phyloP scores from a whole-genome alignment of 2,329 filamentous ascomycete genomes.

The Nigrospora osmanthi region DNA sequence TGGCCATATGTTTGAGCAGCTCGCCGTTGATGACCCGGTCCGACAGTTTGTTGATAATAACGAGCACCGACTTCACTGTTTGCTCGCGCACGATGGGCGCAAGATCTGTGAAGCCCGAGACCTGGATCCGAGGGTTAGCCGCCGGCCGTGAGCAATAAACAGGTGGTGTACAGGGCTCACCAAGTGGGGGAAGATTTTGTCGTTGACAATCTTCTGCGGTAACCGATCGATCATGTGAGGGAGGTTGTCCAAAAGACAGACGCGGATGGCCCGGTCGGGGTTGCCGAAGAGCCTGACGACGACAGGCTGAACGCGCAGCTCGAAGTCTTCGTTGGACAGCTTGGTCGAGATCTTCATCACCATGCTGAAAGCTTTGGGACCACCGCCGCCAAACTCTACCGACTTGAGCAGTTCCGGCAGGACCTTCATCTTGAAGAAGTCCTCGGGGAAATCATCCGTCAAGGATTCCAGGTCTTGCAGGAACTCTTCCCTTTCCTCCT shows the following conservation, averaged over 20 bases:
- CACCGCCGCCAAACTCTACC: conserved; percentile 95
- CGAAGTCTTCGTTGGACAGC: conserved; percentile 83
- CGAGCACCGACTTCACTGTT: conserved; percentile 87
- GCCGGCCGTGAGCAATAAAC: neutral
- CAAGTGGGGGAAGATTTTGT: conserved; percentile 94
- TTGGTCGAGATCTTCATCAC: conserved; percentile 89
- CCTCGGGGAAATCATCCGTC: conserved; percentile 90
- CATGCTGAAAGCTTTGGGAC: conserved; percentile 79
- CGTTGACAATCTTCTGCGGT: conserved; percentile 81
- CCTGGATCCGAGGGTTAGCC: conserved; percentile 37
- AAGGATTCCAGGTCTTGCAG: conserved; percentile 80
- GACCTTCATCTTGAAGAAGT: conserved; percentile 97
- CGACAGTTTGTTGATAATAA: conserved; percentile 80
- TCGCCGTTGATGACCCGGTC: conserved; percentile 93
- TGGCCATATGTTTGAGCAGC: conserved; percentile 80
- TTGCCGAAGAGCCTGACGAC: conserved; percentile 82
- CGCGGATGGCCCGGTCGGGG: conserved; percentile 84
- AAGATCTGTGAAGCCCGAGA: conserved; percentile 89
- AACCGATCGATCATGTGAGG: conserved; percentile 87
- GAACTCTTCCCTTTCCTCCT: conserved; percentile 77
- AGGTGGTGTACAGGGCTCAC: conserved; percentile 35
- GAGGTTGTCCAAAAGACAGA: conserved; percentile 83
- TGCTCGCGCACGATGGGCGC: conserved; percentile 91
- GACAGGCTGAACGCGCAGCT: conserved; percentile 74
- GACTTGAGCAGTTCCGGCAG: conserved; percentile 94